Evolutionary conservation across 73 alveolate species (phyloP), one percentile per base, ranked within the genome.

Genomic region (Paramecium primaurelia): DNA sequence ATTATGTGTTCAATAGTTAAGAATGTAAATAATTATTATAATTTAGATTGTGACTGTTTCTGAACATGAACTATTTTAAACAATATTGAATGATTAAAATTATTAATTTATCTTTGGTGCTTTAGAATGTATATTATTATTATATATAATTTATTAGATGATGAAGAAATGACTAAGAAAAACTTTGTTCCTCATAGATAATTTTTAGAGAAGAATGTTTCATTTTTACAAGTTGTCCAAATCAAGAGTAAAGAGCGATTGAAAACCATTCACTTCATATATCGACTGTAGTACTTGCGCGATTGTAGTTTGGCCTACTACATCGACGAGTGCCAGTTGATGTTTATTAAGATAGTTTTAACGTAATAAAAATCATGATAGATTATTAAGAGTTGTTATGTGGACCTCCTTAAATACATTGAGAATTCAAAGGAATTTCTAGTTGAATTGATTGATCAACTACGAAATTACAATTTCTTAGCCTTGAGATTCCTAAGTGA

Each of bases 331-430:
- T 20, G 44, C 40, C 90, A 77, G 90, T 32, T 77, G 73, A 77
- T 77, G 47, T 77, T 42, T 6, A 77, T 77, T 77, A 77, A 77
- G 71, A 77, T 77, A 77, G 90, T 77, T 77, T 44, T 45, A 77
- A 77, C 37, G 90, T 77, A 77, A 77, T 77, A 58, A 77, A 49
- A 49, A 37, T 77, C 54, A 77, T 45, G 51, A 77, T 77, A 77
- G 90, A 77, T 77, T 77, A 77, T 77, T 22, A 77, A 77, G 90
- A 77, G 51, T 77, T 38, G 90, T 16, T 77, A 77, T 77, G 42
- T 12, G 26, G 90, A 77, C 20, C 71, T 77, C 47, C 6, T 77
- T n/a, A 77, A 77, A 77, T 77, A 77, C 73, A 77, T 77, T 18
- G 73, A 77, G 18, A 20, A 44, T 44, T 77, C 71, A 6, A 77